These are phyloP conservation scores for Cryomyces antarcticus DNA, from an alignment of 495 filamentous ascomycete species.

Conservation along the genomic window DNA sequence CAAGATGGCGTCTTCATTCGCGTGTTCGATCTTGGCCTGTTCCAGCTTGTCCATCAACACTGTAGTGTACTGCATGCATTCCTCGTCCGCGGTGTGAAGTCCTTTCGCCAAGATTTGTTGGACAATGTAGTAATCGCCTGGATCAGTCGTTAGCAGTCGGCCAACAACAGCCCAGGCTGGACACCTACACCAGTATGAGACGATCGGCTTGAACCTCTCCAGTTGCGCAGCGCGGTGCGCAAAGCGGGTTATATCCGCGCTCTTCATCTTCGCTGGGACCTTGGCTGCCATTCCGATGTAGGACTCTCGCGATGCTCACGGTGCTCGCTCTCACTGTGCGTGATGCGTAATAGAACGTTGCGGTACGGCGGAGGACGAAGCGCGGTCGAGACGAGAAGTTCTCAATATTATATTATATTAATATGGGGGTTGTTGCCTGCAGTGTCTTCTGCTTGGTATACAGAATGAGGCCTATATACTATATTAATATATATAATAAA, in stretches of 20 bases:
- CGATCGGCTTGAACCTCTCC: constrained; percentile 61
- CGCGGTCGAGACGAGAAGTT: too few relatives aligned
- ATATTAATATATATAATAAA: too few relatives aligned
- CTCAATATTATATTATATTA: too few relatives aligned
- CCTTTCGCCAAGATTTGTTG: constrained; percentile 69
- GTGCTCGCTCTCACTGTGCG: too few relatives aligned
- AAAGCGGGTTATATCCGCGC: constrained; percentile 60
- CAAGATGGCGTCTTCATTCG: constrained; percentile 47
- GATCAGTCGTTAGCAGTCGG: neutral
- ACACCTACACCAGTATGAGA: constrained; percentile 83
- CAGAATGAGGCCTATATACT: too few relatives aligned
- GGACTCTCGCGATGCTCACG: too few relatives aligned
- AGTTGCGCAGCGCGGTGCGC: constrained; percentile 67
- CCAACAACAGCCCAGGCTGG: neutral
- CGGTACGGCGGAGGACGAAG: too few relatives aligned
- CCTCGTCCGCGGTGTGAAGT: constrained; percentile 56
- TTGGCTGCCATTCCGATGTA: constrained; percentile 39
- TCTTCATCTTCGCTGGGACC: constrained; percentile 55
- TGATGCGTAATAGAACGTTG: too few relatives aligned
- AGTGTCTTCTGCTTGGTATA: too few relatives aligned
- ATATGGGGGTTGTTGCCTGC: too few relatives aligned
- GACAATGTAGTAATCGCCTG: constrained; percentile 83
- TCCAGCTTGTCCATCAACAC: constrained; percentile 84
- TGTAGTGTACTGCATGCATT: constrained; percentile 58
- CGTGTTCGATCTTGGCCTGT: constrained; percentile 45